phyloP scores from a whole-genome alignment of 306 rosid genomes.

The Cucumis hystrix region DNA sequence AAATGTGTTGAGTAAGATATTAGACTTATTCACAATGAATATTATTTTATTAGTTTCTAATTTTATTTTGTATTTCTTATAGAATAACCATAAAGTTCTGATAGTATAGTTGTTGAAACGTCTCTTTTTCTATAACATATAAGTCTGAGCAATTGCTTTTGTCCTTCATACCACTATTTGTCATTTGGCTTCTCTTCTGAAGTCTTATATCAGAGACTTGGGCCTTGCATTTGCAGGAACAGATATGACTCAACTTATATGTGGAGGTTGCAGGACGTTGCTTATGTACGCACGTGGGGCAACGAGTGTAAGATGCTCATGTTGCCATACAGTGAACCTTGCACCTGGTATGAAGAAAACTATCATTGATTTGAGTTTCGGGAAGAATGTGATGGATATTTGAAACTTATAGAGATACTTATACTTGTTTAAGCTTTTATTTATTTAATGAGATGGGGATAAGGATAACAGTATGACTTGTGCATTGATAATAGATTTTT shows the following conservation, averaged over 20 bases:
- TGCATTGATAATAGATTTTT: neutral
- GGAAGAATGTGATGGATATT: neutral
- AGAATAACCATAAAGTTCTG: neutral
- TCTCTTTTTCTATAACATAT: neutral
- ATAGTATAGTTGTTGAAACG: neutral
- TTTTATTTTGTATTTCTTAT: neutral
- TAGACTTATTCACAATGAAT: neutral
- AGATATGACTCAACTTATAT: conserved; percentile 87
- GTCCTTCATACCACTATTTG: neutral
- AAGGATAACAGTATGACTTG: neutral
- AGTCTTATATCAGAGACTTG: neutral
- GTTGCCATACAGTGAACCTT: conserved; percentile 83
- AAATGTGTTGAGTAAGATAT: neutral
- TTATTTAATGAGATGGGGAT: neutral
- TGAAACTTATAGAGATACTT: neutral
- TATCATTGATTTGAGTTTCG: neutral
- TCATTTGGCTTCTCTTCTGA: neutral
- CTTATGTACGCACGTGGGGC: conserved; percentile 85
- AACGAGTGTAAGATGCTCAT: conserved; percentile 92
- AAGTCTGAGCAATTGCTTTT: too few relatives aligned
- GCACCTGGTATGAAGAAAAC: conserved; percentile 51
- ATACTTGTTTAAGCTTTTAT: neutral
- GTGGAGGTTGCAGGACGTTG: conserved; percentile 96
- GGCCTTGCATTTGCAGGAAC: conserved; percentile 38
- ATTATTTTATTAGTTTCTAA: neutral